Evolutionary conservation across 2,329 filamentous ascomycete species (phyloP), one percentile per base, ranked within the genome.

Genomic region (Rhynchosporium secalis): DNA sequence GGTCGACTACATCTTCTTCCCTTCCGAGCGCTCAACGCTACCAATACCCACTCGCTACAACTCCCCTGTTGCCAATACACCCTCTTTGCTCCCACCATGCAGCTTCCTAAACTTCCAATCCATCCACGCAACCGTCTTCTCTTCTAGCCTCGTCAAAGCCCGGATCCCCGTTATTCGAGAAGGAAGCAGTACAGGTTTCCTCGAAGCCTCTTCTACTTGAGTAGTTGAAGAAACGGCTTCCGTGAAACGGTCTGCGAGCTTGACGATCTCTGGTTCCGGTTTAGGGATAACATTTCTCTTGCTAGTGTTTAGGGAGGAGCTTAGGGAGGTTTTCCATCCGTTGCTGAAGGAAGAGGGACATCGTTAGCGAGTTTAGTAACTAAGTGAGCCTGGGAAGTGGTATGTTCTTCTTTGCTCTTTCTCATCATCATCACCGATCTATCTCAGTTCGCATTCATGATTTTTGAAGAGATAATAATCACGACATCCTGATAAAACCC

Each of bases 161-260:
- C 79, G 81, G 61, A 71, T 84, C 4, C 74, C 80, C 0, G 68
- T 73, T 2, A 56, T 73, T 1, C 71, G 81, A 3, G 81, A 81
- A 31, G 82, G 82, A 20, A 56, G 47, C 0, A 76, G 75, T 4
- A 75, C 74, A 0, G 75, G 73, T 20, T 73, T 84, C 0, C 62
- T 82, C 10, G 80, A 83, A 52, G 76, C 79, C 0, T 78, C 79
- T 0, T 76, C 84, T 51, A 64, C 1, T 20, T 20, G 20, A 20
- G 1, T 81, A 20, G 76, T 82, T 0, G 81, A 84, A 66, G 82
- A 84, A 64, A 76, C 80, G 60, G 83, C 80, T 65, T 72, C 78
- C 0, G 78, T 81, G 26, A 82, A 85, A 61, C 76, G 78, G 0
- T 78, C 77, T 26, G 76, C 77, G 0, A 75, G 79, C 0, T 66